Evolutionary conservation across 176 grass and related monocot species (phyloP).

Genomic region (Thalia dealbata): DNA sequence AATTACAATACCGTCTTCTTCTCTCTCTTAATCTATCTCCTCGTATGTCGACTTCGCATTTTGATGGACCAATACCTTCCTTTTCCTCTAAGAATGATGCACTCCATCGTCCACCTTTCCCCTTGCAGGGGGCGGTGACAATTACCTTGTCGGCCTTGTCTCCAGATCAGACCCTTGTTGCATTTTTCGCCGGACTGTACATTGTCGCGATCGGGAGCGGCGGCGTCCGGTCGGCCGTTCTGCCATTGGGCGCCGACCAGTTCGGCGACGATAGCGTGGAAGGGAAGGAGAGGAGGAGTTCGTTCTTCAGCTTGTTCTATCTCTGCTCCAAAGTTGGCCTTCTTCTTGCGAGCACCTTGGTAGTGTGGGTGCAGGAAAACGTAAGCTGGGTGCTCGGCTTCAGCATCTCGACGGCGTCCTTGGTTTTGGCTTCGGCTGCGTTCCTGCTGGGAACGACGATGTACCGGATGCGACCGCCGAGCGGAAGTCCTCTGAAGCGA

Average conservation of each 20-base stretch:
- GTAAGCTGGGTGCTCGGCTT: neutral
- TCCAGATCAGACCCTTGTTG: neutral
- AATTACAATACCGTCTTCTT: conserved; percentile 6
- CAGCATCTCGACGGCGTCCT: neutral
- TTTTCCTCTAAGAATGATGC: neutral
- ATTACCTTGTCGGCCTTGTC: neutral
- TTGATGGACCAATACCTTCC: neutral
- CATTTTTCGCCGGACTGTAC: conserved; percentile 2
- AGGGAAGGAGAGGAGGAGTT: neutral
- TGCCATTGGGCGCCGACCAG: conserved; percentile 1
- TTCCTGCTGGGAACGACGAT: neutral
- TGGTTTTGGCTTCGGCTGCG: neutral
- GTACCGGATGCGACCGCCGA: neutral
- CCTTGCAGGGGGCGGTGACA: neutral
- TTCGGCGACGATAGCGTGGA: neutral
- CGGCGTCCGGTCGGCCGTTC: neutral
- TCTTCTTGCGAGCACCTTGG: neutral
- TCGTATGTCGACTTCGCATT: neutral
- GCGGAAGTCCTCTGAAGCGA: neutral
- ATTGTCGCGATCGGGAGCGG: conserved; percentile 1
- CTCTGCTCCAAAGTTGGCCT: neutral
- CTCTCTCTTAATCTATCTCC: conserved; percentile 1
- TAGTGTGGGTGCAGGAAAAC: conserved; percentile 10
- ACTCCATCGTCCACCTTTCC: neutral
- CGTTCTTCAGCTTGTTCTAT: conserved; percentile 1